A percentile compares a stretch with the other conserved stretches of the same genome.
Conservation (phyloP, 805 yeast species). For the Debaryomyces maramus region DNA sequence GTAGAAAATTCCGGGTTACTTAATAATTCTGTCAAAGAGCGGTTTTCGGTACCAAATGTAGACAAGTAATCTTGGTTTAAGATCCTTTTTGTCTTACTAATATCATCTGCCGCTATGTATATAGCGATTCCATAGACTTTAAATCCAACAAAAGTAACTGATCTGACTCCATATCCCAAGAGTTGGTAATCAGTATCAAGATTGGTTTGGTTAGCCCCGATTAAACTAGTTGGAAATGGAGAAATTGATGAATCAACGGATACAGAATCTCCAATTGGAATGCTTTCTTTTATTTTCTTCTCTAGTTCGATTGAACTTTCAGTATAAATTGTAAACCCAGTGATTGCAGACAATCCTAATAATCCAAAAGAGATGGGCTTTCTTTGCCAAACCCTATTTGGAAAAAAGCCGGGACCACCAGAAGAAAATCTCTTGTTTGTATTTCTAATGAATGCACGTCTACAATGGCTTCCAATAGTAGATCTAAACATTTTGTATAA, state of each 20-base stretch:
- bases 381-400: no score
- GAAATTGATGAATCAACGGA: conserved; percentile 50
- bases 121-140: conserved; percentile 88
- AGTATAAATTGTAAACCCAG: not conserved
- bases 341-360: not conserved
- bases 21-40: conserved; percentile 32
- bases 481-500: not conserved
- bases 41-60: conserved; percentile 14
- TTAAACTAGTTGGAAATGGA: conserved; percentile 42
- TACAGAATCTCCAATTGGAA: conserved; percentile 24
- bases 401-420: not conserved
- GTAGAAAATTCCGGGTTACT: conserved; percentile 53
- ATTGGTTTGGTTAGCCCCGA: conserved; percentile 12
- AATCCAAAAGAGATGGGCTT: not conserved
- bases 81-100: conserved; percentile 29
- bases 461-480: not conserved
- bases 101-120: conserved; percentile 67
- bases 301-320: conserved; percentile 4
- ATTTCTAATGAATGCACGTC: not conserved
- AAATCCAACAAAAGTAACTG: conserved; percentile 78
- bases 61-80: conserved; percentile 42
- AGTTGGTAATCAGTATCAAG: conserved; percentile 47
- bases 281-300: not conserved
- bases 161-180: conserved; percentile 78
- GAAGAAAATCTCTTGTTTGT: not conserved